Conservation (phyloP, 495 filamentous ascomycete species). For the Aspergillus sclerotiicarbonarius region DNA sequence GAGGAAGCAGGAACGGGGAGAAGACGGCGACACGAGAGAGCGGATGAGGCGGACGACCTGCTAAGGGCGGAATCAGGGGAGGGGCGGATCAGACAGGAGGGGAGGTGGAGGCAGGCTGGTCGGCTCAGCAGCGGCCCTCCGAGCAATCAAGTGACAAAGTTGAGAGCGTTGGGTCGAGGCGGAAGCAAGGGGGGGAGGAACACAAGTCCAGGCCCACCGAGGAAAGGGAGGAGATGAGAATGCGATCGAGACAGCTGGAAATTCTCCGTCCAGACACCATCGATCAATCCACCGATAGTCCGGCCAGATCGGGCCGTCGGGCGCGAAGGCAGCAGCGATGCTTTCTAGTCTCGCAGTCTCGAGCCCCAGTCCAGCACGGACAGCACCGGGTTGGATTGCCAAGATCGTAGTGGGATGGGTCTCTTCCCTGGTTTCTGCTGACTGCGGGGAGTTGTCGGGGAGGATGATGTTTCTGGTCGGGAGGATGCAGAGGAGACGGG, state of each 20-base stretch:
- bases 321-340: slow-evolving; percentile 14
- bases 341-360: background rate
- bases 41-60: slow-evolving; percentile 1
- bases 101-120: slow-evolving; percentile 1
- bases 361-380: background rate
- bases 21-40: slow-evolving; percentile 11
- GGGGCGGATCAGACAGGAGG: background rate
- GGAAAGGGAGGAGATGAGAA: slow-evolving; percentile 11
- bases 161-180: background rate
- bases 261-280: slow-evolving; percentile 15
- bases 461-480: background rate
- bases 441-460: background rate
- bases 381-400: background rate
- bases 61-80: background rate
- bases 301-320: slow-evolving; percentile 20
- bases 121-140: background rate
- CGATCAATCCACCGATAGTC: slow-evolving; percentile 20
- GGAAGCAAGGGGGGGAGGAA: slow-evolving; percentile 13
- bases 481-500: slow-evolving; percentile 6
- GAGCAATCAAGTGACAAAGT: slow-evolving; percentile 10
- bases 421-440: background rate
- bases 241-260: slow-evolving; percentile 15
- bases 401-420: background rate
- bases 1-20: slow-evolving; percentile 13
- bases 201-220: background rate